Evolutionary conservation across 176 grass and related monocot genomes (phyloP).

Genomic region (Chloris gayana): DNA sequence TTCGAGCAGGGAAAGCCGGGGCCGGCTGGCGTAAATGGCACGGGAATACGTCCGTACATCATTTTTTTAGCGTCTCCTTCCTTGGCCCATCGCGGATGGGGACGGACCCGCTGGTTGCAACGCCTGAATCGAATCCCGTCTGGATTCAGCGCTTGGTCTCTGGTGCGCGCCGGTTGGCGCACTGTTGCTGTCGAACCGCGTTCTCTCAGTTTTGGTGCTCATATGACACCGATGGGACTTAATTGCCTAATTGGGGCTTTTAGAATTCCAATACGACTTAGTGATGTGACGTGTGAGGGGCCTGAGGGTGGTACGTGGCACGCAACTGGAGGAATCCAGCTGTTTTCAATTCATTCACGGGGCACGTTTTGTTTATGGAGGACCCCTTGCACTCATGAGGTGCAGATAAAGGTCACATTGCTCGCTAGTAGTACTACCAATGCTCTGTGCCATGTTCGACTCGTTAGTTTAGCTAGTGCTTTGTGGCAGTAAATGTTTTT

Average conservation of each 20-base stretch:
- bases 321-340: not conserved
- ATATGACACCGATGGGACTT: not conserved
- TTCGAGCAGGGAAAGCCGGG: not conserved
- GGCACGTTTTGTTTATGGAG: not conserved
- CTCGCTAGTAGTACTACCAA: not conserved
- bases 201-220: not conserved
- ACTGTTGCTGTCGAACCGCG: conserved; percentile 8
- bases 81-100: not conserved
- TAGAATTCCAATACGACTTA: not conserved
- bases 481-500: not conserved
- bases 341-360: not conserved
- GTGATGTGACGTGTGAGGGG: not conserved
- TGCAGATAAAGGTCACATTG: not conserved
- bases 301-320: not conserved
- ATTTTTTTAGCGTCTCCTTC: not conserved
- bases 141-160: not conserved
- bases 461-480: not conserved
- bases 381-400: not conserved
- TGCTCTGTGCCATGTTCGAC: not conserved
- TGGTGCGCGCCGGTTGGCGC: not conserved
- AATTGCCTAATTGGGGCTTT: not conserved
- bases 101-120: conserved; percentile 10
- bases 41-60: not conserved
- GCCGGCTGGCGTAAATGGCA: not conserved
- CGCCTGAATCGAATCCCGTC: not conserved